Evolutionary conservation across 2,329 filamentous ascomycete species (phyloP), one percentile per base, ranked within the genome.

Genomic region (Alternaria dauci): DNA sequence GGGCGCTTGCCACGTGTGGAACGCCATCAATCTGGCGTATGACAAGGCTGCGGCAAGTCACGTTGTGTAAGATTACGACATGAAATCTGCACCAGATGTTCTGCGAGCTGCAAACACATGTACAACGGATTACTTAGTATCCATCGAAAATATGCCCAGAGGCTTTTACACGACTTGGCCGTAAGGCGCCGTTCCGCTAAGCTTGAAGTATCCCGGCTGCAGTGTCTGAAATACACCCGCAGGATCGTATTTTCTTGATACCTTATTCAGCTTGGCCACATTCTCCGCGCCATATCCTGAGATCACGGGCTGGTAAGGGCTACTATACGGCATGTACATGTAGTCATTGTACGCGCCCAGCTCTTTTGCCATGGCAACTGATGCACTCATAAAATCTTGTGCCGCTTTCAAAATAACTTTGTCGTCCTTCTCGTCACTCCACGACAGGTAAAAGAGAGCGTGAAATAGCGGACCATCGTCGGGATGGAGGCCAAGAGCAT

Each of bases 291-390:
- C 81, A 62, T 83, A 83, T 16, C 78, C 73, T 9, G 65, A 61
- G 28, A 83, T 65, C 2, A 80, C 75, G 57, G 79, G 73, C 63
- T 83, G 80, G 55, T 73, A 79, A 60, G 74, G 70, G 53, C 73
- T 77, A 20, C 80, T 81, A 56, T 84, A 83, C 60, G 82, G 82
- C 77, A 82, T 79, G 67, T 83, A 83, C 41, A 81, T 62, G 58
- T 75, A 58, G 36, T 63, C 44, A 42, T 52, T 30, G 25, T 57
- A 46, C 46, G 25, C 50, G 52, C 46, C 55, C 5, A 58, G 38
- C 20, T 56, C 41, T n/a, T 61, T 63, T 6, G 59, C 59, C 47
- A 50, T 52, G 8, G 28, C 39, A 2, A 51, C 20, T 5, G 46
- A 43, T 6, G 38, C 41, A 8, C 48, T 48, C 7, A 61, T 55